These are phyloP conservation scores for Kentomonas sorsogonicus DNA, from an alignment of 208 protist species.

Conservation along the genomic window DNA sequence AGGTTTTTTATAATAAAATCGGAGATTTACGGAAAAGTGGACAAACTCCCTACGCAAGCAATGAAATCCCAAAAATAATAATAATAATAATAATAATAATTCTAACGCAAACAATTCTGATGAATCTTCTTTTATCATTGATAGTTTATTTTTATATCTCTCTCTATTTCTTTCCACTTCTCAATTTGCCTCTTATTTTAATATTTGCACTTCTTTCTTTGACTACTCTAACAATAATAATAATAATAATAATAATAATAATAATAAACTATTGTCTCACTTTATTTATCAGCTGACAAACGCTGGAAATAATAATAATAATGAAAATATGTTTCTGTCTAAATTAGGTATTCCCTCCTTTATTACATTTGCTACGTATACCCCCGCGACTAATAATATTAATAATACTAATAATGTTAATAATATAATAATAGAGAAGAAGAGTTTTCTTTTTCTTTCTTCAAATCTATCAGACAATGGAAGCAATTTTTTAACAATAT, in stretches of 20 bases:
- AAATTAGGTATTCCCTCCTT: neutral
- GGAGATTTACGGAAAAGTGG: no score
- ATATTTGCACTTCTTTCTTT: neutral
- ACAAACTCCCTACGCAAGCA: no score
- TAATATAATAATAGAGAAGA: constrained; percentile 2
- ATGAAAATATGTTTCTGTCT: constrained; percentile 3
- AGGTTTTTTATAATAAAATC: no score
- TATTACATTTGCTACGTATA: neutral
- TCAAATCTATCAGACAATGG: neutral
- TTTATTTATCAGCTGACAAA: neutral
- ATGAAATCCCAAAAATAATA: no score
- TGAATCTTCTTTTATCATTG: neutral
- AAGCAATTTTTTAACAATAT: neutral
- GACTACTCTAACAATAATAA: neutral
- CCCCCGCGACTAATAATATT: neutral
- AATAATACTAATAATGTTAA: constrained; percentile 4
- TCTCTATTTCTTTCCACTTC: no score
- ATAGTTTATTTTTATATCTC: no score
- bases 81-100: constrained; percentile 1
- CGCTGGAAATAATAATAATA: constrained; percentile 1
- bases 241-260: neutral
- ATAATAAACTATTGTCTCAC: neutral
- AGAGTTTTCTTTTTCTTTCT: neutral
- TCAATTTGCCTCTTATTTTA: no score
- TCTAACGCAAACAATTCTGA: neutral